Evolutionary conservation across 371 early-diverging fungal species (phyloP).

Genomic region (Lichtheimia ornata): DNA sequence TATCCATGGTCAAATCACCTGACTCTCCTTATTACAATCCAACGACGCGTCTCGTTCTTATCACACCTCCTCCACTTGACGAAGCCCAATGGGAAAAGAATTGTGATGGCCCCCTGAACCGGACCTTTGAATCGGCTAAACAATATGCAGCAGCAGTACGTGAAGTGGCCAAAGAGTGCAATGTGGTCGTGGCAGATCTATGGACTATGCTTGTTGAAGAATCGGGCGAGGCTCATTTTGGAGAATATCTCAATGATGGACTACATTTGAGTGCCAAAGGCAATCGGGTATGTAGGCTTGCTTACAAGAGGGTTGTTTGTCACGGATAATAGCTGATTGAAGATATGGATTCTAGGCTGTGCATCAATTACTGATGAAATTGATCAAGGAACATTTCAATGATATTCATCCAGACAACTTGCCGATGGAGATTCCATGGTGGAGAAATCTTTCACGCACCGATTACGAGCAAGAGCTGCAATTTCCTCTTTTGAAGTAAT

Average conservation of each 20-base stretch:
- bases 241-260: slow-evolving; percentile 63
- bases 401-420: slow-evolving; percentile 46
- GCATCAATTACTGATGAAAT: slow-evolving; percentile 30
- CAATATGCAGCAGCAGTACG: slow-evolving; percentile 65
- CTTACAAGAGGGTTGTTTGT: neutral
- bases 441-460: slow-evolving; percentile 20
- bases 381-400: slow-evolving; percentile 28
- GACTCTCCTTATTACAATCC: slow-evolving; percentile 59
- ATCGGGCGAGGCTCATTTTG: slow-evolving; percentile 16
- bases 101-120: slow-evolving; percentile 40
- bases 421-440: slow-evolving; percentile 31
- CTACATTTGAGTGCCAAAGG: slow-evolving; percentile 64
- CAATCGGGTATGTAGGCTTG: slow-evolving; percentile 40
- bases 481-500: slow-evolving; percentile 23
- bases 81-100: slow-evolving; percentile 54
- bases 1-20: slow-evolving; percentile 51
- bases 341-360: slow-evolving; percentile 16
- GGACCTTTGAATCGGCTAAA: slow-evolving; percentile 44
- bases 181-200: slow-evolving; percentile 55
- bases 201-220: slow-evolving; percentile 57
- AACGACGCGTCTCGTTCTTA: slow-evolving; percentile 59
- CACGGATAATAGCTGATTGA: neutral
- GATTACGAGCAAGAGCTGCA: slow-evolving; percentile 22
- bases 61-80: slow-evolving; percentile 79
- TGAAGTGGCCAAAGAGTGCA: slow-evolving; percentile 44